Evolutionary conservation across 768 basidiomycete genomes (phyloP).

Genomic region (Tricholoma sp.): DNA sequence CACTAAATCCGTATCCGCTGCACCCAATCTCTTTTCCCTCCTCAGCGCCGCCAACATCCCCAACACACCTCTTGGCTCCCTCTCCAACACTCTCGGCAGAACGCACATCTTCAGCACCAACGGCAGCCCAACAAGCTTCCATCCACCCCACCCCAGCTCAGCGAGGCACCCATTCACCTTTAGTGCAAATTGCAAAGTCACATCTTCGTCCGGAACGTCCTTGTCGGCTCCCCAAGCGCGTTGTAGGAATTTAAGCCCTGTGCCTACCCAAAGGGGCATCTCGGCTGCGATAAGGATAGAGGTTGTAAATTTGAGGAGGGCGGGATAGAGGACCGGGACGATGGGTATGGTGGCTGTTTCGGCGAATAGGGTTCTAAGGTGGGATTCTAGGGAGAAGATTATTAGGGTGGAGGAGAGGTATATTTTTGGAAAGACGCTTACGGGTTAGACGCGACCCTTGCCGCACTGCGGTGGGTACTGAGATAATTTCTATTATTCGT

Average conservation of each 20-base stretch:
- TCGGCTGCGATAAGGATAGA: constrained; percentile 38
- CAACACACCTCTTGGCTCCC: constrained; percentile 37
- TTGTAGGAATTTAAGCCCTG: constrained; percentile 54
- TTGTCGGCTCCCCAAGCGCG: constrained; percentile 36
- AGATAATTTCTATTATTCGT: constrained; percentile 51
- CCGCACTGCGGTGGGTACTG: constrained; percentile 57
- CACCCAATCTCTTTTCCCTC: constrained; percentile 41
- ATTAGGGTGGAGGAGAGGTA: constrained; percentile 3
- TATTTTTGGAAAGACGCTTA: constrained; percentile 26
- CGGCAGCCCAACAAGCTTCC: constrained; percentile 65
- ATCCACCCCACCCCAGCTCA: constrained; percentile 69
- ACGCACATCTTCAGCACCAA: constrained; percentile 46
- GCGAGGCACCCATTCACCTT: constrained; percentile 57
- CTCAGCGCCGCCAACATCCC: constrained; percentile 47
- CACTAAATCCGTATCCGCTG: constrained; percentile 46
- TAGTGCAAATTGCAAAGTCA: constrained; percentile 36
- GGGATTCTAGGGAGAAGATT: constrained; percentile 24
- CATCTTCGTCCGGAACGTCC: constrained; percentile 5
- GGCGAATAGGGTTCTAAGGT: constrained; percentile 28
- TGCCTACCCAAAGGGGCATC: constrained; percentile 45
- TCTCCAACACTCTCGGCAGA: constrained; percentile 36
- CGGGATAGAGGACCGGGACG: constrained; percentile 19
- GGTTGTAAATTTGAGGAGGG: constrained; percentile 35
- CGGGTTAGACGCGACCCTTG: constrained; percentile 65
- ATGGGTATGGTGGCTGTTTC: constrained; percentile 27